A percentile compares a stretch with the other conserved stretches of the same genome.
These are phyloP conservation scores for Schizothecium vesticola DNA, from an alignment of 495 filamentous ascomycete genomes.

Conservation along the genomic window DNA sequence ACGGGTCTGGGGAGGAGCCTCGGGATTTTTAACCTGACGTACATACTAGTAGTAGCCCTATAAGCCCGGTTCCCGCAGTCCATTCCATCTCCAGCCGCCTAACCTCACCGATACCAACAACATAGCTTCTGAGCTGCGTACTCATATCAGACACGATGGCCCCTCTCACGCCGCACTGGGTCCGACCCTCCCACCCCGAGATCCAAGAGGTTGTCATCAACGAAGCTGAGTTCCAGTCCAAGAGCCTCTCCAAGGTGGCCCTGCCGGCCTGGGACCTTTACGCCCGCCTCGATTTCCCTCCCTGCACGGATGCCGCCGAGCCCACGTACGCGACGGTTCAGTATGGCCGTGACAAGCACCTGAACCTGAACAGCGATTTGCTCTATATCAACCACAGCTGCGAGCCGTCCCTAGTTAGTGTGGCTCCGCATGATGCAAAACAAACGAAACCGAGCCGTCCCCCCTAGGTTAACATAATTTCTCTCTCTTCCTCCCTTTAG, in stretches of 20 bases:
- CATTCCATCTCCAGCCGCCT: background rate
- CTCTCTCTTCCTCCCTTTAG: slow-evolving; percentile 20
- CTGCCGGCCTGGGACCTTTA: slow-evolving; percentile 60
- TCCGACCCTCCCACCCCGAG: slow-evolving; percentile 48
- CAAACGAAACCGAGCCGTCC: background rate
- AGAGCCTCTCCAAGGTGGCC: slow-evolving; percentile 54
- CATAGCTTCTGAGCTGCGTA: background rate
- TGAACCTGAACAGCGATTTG: slow-evolving; percentile 70
- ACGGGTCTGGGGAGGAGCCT: background rate
- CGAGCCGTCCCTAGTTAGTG: slow-evolving; percentile 54
- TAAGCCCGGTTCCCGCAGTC: background rate
- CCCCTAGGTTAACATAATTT: background rate
- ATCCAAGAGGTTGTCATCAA: slow-evolving; percentile 48
- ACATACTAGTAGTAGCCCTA: background rate
- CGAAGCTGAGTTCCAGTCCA: slow-evolving; percentile 51
- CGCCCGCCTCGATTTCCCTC: slow-evolving; percentile 46
- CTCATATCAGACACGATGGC: slow-evolving; percentile 30
- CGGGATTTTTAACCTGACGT: background rate
- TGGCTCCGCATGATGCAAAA: background rate
- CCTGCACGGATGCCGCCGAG: slow-evolving; percentile 46
- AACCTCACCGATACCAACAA: background rate
- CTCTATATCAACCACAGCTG: slow-evolving; percentile 75
- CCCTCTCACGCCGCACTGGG: slow-evolving; percentile 47
- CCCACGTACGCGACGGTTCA: slow-evolving; percentile 70
- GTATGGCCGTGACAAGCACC: slow-evolving; percentile 53